Conservation (phyloP, 2,329 filamentous ascomycete genomes). For the Arthrobotrys conoides region DNA sequence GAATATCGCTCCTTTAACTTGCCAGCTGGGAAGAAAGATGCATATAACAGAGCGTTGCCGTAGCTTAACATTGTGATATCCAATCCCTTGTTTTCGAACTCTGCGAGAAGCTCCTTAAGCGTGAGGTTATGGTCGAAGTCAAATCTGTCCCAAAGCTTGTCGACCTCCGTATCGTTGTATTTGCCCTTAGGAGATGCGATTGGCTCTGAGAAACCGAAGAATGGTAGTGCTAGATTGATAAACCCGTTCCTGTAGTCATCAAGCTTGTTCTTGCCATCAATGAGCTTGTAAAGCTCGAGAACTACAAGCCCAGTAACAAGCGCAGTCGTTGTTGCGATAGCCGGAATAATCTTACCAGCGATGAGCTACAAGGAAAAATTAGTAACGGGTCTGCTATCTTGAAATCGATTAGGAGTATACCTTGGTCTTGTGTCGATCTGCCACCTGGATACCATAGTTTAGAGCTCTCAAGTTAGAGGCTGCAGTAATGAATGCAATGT, state of each 20-base stretch:
- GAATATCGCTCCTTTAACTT: conserved; percentile 85
- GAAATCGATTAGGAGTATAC: conserved; percentile 66
- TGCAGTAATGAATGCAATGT: conserved; percentile 99
- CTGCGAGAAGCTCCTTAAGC: conserved; percentile 83
- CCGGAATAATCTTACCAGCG: conserved; percentile 98
- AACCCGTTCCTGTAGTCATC: conserved; percentile 99
- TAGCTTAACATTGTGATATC: conserved; percentile 93
- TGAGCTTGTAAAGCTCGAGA: conserved; percentile 93
- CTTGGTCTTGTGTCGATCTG: conserved; percentile 97
- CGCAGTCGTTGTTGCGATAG: conserved; percentile 96
- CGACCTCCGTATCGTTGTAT: conserved; percentile 83
- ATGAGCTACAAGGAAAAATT: conserved; percentile 73
- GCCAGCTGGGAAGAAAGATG: conserved; percentile 87
- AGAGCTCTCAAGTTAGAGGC: conserved; percentile 96
- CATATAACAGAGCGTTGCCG: conserved; percentile 95
- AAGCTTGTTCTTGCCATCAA: conserved; percentile 95
- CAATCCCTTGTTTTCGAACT: conserved; percentile 85
- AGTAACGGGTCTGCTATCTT: neutral
- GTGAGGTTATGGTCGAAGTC: conserved; percentile 85
- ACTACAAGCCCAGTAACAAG: conserved; percentile 94
- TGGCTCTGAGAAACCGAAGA: conserved; percentile 98
- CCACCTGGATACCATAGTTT: conserved; percentile 96
- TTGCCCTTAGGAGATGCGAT: conserved; percentile 93
- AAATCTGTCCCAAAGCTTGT: conserved; percentile 98
- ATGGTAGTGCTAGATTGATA: conserved; percentile 93